Conservation (phyloP, 202 grass and related monocot species). For the Alloteropsis angusta region DNA sequence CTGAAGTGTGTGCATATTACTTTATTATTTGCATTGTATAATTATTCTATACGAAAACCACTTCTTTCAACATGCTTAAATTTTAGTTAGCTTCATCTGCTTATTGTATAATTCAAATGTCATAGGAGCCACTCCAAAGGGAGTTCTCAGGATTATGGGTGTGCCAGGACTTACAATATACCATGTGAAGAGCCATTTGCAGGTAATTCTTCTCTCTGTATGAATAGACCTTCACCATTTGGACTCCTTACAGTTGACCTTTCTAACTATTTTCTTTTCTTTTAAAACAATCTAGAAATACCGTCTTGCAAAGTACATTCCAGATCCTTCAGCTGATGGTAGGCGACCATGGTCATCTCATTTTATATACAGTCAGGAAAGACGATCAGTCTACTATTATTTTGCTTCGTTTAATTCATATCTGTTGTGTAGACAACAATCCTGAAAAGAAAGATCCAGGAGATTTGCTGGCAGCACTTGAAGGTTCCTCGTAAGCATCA, state of each 20-base stretch:
- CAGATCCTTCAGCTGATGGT: slow-evolving; percentile 60
- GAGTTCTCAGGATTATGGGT: slow-evolving; percentile 74
- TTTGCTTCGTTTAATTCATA: slow-evolving; percentile 1
- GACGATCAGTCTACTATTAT: not conserved
- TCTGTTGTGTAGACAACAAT: slow-evolving; percentile 39
- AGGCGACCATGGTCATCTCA: slow-evolving; percentile 13
- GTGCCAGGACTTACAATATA: slow-evolving; percentile 79
- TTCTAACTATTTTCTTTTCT: not conserved
- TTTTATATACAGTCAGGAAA: not conserved
- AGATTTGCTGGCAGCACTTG: slow-evolving; percentile 44
- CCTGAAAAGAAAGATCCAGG: slow-evolving; percentile 58
- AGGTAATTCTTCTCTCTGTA: slow-evolving; percentile 39
- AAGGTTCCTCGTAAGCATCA: slow-evolving; percentile 68
- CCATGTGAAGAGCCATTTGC: slow-evolving; percentile 91
- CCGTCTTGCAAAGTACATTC: slow-evolving; percentile 73
- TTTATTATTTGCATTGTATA: not conserved
- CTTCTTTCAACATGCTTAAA: not conserved
- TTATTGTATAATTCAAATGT: not conserved
- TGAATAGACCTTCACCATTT: not conserved
- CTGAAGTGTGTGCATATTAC: not conserved
- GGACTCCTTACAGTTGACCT: not conserved
- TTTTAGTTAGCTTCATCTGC: not conserved
- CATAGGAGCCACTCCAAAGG: slow-evolving; percentile 83
- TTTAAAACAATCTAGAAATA: slow-evolving; percentile 48
- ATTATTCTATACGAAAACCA: not conserved